A percentile compares a stretch with the other conserved stretches of the same genome.
phyloP scores from a whole-genome alignment of 371 early-diverging fungal genomes.

The Syncephalastrum sp. region DNA sequence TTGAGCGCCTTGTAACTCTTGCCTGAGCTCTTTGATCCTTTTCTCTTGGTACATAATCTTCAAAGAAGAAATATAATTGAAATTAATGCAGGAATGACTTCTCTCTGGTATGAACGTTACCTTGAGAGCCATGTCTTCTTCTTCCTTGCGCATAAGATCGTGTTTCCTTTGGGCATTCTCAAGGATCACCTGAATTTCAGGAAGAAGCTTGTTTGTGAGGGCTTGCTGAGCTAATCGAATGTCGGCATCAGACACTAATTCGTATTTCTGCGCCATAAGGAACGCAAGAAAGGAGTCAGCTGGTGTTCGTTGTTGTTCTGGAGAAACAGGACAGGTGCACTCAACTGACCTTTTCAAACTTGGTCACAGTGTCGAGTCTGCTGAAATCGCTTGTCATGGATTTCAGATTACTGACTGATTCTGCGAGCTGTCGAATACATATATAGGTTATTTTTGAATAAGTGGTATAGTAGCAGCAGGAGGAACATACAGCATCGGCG shows the following conservation, averaged over 20 bases:
- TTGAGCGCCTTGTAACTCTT: too few species aligned
- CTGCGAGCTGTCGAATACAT: constrained; percentile 1
- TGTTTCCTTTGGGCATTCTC: not conserved
- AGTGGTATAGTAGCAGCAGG: not conserved
- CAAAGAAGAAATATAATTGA: too few species aligned
- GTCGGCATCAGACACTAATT: constrained; percentile 13
- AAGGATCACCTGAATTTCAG: constrained; percentile 6
- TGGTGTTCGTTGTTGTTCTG: too few species aligned
- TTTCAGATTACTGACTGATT: constrained; percentile 9
- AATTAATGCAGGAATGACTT: too few species aligned
- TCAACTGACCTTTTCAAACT: constrained; percentile 10
- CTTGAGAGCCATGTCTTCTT: constrained; percentile 5
- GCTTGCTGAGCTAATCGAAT: constrained; percentile 7
- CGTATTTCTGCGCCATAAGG: constrained; percentile 6
- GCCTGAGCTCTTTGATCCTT: too few species aligned
- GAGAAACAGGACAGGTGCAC: not conserved
- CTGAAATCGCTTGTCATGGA: constrained; percentile 1
- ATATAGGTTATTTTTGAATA: not conserved
- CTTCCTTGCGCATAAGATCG: constrained; percentile 8
- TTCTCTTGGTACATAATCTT: too few species aligned
- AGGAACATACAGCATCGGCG: constrained; percentile 3
- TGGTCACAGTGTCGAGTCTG: constrained; percentile 5
- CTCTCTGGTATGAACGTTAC: not conserved
- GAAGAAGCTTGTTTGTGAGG: constrained; percentile 5
- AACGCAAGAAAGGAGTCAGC: not conserved